Conservation (phyloP, 2,329 filamentous ascomycete genomes). For the Beauveria scarabaeidicola region DNA sequence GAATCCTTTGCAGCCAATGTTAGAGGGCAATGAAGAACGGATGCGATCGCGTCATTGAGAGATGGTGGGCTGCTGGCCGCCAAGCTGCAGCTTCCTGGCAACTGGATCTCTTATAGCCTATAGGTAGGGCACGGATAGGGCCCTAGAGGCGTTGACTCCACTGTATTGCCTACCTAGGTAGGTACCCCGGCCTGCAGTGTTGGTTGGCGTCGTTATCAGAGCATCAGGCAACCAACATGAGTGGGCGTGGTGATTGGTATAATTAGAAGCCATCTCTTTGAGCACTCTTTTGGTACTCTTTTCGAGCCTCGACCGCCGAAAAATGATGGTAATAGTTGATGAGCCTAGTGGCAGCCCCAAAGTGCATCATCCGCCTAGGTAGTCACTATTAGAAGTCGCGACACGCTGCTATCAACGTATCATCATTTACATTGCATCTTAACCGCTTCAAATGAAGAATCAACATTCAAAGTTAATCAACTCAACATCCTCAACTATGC, state of each 20-base stretch:
- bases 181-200: background rate
- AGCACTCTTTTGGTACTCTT: no score
- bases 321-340: no score
- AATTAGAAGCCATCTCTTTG: background rate
- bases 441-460: no score
- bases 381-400: no score
- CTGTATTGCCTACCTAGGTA: background rate
- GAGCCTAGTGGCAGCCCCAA: no score
- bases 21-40: background rate
- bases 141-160: background rate
- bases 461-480: no score
- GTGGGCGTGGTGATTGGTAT: background rate
- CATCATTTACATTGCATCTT: no score
- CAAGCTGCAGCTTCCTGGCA: background rate
- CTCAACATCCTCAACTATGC: no score
- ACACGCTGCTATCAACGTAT: no score
- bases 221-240: background rate
- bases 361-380: no score
- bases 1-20: conserved; percentile 1
- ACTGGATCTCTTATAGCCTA: background rate
- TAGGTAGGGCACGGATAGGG: background rate
- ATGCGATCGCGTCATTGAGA: conserved; percentile 7
- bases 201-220: background rate
- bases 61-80: background rate
- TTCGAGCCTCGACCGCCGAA: no score